These are phyloP conservation scores for Ustilago hordei DNA, from an alignment of 1,284 basidiomycete genomes.

Conservation along the genomic window DNA sequence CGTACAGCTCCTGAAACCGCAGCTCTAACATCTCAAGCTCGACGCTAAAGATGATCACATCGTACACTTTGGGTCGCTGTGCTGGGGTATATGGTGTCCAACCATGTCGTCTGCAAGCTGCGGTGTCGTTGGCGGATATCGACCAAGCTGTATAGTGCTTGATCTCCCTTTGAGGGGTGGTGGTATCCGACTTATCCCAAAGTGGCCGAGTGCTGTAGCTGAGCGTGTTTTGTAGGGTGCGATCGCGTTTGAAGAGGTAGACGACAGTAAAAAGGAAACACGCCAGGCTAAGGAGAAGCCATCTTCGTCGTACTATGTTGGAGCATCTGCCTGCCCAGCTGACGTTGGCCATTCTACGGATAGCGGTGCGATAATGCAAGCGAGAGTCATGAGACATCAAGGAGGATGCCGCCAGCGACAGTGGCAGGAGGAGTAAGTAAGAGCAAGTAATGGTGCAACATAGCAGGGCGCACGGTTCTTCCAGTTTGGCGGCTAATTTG, in stretches of 20 bases:
- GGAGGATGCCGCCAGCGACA: not conserved
- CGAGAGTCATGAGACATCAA: not conserved
- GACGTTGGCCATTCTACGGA: not conserved
- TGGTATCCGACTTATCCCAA: constrained; percentile 72
- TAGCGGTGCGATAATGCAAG: not conserved
- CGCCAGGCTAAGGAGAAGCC: constrained; percentile 11
- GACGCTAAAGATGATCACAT: constrained; percentile 70
- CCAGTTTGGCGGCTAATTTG: too few species aligned
- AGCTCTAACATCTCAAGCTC: constrained; percentile 80
- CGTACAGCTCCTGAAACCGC: constrained; percentile 76
- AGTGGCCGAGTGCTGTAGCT: constrained; percentile 76
- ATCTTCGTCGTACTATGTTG: constrained; percentile 9
- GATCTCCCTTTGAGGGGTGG: constrained; percentile 69
- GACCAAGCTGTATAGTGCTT: constrained; percentile 76
- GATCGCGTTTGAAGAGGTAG: constrained; percentile 30
- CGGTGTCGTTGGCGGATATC: constrained; percentile 71
- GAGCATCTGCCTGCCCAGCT: not conserved
- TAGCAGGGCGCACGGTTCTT: too few species aligned
- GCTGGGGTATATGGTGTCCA: constrained; percentile 70
- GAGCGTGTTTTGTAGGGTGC: constrained; percentile 43
- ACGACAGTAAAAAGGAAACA: constrained; percentile 9
- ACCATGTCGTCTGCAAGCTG: constrained; percentile 74
- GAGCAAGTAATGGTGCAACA: too few species aligned
- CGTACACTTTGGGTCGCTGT: constrained; percentile 20
- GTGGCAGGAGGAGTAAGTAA: too few species aligned